These are phyloP conservation scores for Elymus sibiricus DNA, from an alignment of 176 grass and related monocot species.

Conservation along the genomic window DNA sequence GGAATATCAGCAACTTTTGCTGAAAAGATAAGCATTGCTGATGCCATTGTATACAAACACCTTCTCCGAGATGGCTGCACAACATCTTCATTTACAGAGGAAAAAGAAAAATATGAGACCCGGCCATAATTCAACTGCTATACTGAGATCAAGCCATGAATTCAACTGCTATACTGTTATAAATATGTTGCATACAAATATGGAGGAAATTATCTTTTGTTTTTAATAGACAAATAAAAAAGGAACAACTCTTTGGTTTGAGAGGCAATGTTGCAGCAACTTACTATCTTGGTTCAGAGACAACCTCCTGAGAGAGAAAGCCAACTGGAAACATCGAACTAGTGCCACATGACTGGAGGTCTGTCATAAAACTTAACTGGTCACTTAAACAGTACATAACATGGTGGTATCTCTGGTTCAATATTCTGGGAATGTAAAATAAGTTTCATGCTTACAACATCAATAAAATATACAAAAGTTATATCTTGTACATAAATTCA, in stretches of 20 bases:
- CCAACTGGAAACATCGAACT: conserved; percentile 89
- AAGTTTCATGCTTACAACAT: neutral
- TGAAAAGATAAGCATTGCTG: conserved; percentile 84
- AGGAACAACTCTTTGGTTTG: neutral
- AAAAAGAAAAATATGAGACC: conserved; percentile 36
- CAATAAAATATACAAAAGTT: neutral
- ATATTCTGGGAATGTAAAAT: conserved; percentile 16
- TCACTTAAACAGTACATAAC: conserved; percentile 6
- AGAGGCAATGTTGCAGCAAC: conserved; percentile 30
- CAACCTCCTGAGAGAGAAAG: conserved; percentile 74
- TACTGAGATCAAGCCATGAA: conserved; percentile 20
- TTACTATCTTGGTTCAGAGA: conserved; percentile 76
- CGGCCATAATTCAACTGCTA: conserved; percentile 6
- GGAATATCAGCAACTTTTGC: conserved; percentile 57
- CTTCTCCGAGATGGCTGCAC: conserved; percentile 83
- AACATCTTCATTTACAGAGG: conserved; percentile 57
- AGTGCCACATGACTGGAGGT: conserved; percentile 69
- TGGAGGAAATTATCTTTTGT: neutral
- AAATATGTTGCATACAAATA: conserved; percentile 9
- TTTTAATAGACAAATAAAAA: conserved; percentile 15
- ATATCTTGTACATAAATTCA: neutral
- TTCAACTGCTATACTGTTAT: neutral
- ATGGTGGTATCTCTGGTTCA: neutral
- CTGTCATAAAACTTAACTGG: conserved; percentile 50
- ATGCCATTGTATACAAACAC: conserved; percentile 84